Percentiles rank a stretch among this genome's conserved stretches.
phyloP scores from a whole-genome alignment of 2,329 filamentous ascomycete genomes.

The Aspergillus spinulosporus region DNA sequence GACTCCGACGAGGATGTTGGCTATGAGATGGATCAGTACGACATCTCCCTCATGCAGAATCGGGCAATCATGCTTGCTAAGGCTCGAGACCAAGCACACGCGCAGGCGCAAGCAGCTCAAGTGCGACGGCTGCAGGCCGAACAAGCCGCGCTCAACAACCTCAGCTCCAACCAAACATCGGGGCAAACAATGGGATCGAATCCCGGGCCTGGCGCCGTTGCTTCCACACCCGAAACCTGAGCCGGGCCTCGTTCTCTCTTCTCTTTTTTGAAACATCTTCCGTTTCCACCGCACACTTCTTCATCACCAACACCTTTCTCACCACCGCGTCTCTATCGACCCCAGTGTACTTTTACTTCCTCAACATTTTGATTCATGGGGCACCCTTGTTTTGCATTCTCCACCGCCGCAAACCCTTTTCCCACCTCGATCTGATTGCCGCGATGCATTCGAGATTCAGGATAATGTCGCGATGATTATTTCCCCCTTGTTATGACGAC shows the following conservation, averaged over 20 bases:
- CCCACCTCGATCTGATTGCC: conserved; percentile 11
- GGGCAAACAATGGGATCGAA: conserved; percentile 33
- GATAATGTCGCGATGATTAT: conserved; percentile 25
- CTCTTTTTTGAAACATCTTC: conserved; percentile 18
- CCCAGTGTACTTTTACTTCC: conserved; percentile 31
- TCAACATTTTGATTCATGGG: conserved; percentile 16
- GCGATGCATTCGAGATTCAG: conserved; percentile 21
- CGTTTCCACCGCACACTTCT: conserved; percentile 19
- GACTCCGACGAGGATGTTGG: conserved; percentile 74
- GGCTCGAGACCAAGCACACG: conserved; percentile 45
- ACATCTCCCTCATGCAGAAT: conserved; percentile 58
- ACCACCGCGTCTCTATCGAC: conserved; percentile 20
- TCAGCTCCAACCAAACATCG: conserved; percentile 26
- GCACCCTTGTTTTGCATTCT: conserved; percentile 5
- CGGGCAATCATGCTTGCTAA: conserved; percentile 52
- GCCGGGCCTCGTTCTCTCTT: conserved; percentile 24
- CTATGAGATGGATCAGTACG: conserved; percentile 72
- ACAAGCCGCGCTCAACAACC: conserved; percentile 30
- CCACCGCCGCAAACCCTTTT: conserved; percentile 14
- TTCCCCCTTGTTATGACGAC: conserved; percentile 24
- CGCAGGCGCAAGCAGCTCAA: conserved; percentile 43
- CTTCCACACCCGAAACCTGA: conserved; percentile 34
- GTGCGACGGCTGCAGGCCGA: conserved; percentile 41
- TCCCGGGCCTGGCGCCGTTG: conserved; percentile 32
- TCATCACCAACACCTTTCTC: conserved; percentile 24